phyloP scores from a whole-genome alignment of 345 rosid genomes.

The Arabis hirsuta region DNA sequence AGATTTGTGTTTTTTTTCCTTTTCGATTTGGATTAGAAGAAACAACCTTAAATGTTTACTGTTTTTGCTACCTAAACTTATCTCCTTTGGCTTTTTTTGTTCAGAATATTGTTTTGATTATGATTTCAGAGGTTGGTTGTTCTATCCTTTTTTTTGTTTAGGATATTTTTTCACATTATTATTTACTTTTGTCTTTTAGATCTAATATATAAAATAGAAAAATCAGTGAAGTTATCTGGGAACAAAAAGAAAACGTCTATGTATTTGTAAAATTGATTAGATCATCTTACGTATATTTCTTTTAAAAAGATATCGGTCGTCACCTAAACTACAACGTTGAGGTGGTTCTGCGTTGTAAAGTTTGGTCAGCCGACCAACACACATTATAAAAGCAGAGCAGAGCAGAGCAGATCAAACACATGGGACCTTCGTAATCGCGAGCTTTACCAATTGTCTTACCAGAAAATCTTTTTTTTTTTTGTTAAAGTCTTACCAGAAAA shows the following conservation, averaged over 20 bases:
- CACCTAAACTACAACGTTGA: slow-evolving; percentile 28
- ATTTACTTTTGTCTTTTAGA: no score
- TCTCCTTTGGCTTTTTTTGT: background rate
- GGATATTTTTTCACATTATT: no score
- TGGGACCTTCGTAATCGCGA: slow-evolving; percentile 36
- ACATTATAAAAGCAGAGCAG: slow-evolving; percentile 35
- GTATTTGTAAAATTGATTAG: no score
- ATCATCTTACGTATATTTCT: background rate
- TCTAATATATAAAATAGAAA: no score
- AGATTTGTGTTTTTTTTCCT: slow-evolving; percentile 5
- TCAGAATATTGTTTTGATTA: slow-evolving; percentile 4
- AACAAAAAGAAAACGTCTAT: no score
- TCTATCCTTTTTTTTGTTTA: no score
- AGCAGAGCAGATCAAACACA: slow-evolving; percentile 34
- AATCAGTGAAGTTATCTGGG: no score
- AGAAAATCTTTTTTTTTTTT: background rate
- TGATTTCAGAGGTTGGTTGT: background rate
- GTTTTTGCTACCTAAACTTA: slow-evolving; percentile 9
- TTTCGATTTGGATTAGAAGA: slow-evolving; percentile 15
- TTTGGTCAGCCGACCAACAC: slow-evolving; percentile 43
- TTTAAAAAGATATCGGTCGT: background rate
- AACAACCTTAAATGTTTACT: slow-evolving; percentile 4
- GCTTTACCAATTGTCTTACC: slow-evolving; percentile 33
- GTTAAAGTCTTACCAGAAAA: slow-evolving; percentile 22
- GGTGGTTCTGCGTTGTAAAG: slow-evolving; percentile 38